A percentile compares a stretch with the other conserved stretches of the same genome.
Conservation (phyloP, 2,329 filamentous ascomycete genomes). For the Ustulina deusta region DNA sequence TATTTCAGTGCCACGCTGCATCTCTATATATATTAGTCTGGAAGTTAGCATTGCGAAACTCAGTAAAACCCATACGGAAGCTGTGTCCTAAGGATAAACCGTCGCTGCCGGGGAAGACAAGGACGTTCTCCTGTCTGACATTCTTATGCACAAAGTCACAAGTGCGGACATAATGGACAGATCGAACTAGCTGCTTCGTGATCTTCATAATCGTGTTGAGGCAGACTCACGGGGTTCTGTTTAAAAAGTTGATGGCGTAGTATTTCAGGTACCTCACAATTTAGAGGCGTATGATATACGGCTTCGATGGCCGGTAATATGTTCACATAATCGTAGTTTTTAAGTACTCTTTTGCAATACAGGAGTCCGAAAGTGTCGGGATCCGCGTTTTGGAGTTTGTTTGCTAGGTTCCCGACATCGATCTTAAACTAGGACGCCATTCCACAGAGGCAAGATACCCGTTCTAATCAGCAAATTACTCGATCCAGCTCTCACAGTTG, state of each 20-base stretch:
- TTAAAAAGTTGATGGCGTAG: slow-evolving; percentile 23
- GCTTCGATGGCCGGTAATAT: slow-evolving; percentile 24
- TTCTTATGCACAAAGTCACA: slow-evolving; percentile 35
- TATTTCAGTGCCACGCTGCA: slow-evolving; percentile 32
- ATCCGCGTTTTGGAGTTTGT: slow-evolving; percentile 25
- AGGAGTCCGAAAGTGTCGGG: slow-evolving; percentile 27
- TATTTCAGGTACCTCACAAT: slow-evolving; percentile 8
- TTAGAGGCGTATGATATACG: slow-evolving; percentile 15
- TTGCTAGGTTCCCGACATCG: slow-evolving; percentile 26
- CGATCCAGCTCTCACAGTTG: slow-evolving; percentile 10
- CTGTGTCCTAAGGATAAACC: neutral
- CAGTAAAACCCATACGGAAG: slow-evolving; percentile 37
- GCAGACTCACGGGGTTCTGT: slow-evolving; percentile 18
- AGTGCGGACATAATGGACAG: slow-evolving; percentile 28
- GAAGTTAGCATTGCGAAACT: slow-evolving; percentile 33
- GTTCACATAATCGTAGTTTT: slow-evolving; percentile 18
- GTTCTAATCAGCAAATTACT: slow-evolving; percentile 18
- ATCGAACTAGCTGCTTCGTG: slow-evolving; percentile 29
- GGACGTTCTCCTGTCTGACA: slow-evolving; percentile 28
- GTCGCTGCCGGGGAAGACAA: slow-evolving; percentile 14
- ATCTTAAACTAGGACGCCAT: slow-evolving; percentile 16
- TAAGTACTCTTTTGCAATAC: slow-evolving; percentile 24
- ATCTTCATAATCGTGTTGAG: slow-evolving; percentile 16
- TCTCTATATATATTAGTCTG: slow-evolving; percentile 32
- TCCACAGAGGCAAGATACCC: slow-evolving; percentile 12